Evolutionary conservation across 2,329 filamentous ascomycete species (phyloP), one percentile per base, ranked within the genome.

Genomic region (Sporothrix brunneoviolacea): DNA sequence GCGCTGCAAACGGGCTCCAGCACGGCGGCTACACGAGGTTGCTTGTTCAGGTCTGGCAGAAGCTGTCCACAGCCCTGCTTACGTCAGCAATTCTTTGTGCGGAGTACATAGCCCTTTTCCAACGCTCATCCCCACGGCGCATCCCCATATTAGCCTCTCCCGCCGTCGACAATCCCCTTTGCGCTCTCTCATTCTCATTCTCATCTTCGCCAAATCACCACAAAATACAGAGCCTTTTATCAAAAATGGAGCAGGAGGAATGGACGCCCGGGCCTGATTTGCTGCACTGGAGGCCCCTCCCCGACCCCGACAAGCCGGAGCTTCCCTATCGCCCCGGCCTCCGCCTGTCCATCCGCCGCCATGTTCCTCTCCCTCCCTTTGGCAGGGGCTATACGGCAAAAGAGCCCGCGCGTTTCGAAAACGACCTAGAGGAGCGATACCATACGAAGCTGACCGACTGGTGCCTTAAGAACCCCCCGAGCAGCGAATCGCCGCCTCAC

Each of bases 221-320:
- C 40, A 32, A n/a, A 18, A 21, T 28, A 28, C 6, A 28, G 24
- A 32, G 10, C 40, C 19, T 15, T 19, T 15, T 21, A 43, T 43
- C 40, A 19, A 24, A 24, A 43, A 43, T 43, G 27, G n/a, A 12
- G 40, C 3, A 32, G 7, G 28, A 21, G 27, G 10, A 4, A 19
- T 13, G 40, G 24, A 13, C n/a, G n/a, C 28, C 18, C 40, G 10
- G 28, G 15, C 27, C 4, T 28, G 24, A 28, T 28, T 28, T 28
- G 30, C 4, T 32, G 18, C 4, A 8, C 8, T 43, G 40, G 40
- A n/a, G 27, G 27, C 40, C 40, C 28, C 40, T 33, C 21, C 27
- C n/a, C 27, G 39, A 43, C 27, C 40, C n/a, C 27, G 40, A 43
- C 28, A 32, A 43, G 27, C 40, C 40, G 40, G 40, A 43, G 40